phyloP scores from a whole-genome alignment of 495 filamentous ascomycete genomes.

The Penicillium atrosanguineum region DNA sequence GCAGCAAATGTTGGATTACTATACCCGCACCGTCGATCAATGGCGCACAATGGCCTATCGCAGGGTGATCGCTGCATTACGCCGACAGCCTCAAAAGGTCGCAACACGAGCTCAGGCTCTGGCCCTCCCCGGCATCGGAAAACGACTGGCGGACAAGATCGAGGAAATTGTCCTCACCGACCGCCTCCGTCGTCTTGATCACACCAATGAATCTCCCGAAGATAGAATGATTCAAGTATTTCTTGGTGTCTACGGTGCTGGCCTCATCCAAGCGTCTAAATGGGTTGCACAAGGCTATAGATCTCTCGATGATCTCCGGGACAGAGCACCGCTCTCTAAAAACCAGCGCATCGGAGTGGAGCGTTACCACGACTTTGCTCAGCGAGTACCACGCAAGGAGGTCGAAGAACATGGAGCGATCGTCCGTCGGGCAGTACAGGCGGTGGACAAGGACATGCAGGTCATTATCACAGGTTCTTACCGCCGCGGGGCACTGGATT shows the following conservation, averaged over 20 bases:
- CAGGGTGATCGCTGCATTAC: slow-evolving; percentile 71
- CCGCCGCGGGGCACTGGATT: slow-evolving; percentile 70
- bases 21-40: slow-evolving; percentile 68
- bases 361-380: slow-evolving; percentile 77
- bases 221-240: slow-evolving; percentile 66
- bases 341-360: slow-evolving; percentile 80
- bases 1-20: slow-evolving; percentile 80
- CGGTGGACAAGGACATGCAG: slow-evolving; percentile 62
- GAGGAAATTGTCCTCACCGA: slow-evolving; percentile 85
- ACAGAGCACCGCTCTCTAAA: slow-evolving; percentile 62
- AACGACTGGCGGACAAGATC: slow-evolving; percentile 79
- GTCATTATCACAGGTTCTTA: slow-evolving; percentile 82
- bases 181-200: slow-evolving; percentile 69
- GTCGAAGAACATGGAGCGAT: slow-evolving; percentile 67
- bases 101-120: slow-evolving; percentile 65
- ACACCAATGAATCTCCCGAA: slow-evolving; percentile 59
- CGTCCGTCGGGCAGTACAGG: slow-evolving; percentile 59
- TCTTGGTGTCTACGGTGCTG: slow-evolving; percentile 77
- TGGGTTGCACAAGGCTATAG: slow-evolving; percentile 79
- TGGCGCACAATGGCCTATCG: slow-evolving; percentile 82
- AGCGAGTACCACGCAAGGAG: slow-evolving; percentile 78
- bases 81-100: slow-evolving; percentile 64
- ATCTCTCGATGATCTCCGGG: slow-evolving; percentile 68
- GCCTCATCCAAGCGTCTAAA: slow-evolving; percentile 62
- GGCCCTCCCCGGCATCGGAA: slow-evolving; percentile 68